These are phyloP conservation scores for Colletotrichum melonis DNA, from an alignment of 2,329 filamentous ascomycete genomes.

Conservation along the genomic window DNA sequence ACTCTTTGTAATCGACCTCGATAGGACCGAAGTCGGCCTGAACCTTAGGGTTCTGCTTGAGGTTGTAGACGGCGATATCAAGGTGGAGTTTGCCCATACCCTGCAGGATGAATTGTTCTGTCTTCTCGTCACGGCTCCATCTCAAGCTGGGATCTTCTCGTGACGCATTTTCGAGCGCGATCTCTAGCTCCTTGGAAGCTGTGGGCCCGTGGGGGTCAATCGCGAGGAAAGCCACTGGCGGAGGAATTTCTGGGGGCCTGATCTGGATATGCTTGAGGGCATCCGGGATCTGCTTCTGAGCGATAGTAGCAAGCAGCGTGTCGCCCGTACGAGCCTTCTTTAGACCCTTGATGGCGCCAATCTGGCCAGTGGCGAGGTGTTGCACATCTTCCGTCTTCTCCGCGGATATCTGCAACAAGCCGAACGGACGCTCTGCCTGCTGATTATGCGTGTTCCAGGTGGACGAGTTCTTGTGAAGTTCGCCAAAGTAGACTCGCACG, in stretches of 20 bases:
- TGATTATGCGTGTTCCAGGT: slow-evolving; percentile 91
- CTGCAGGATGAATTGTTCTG: slow-evolving; percentile 90
- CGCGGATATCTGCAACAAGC: slow-evolving; percentile 90
- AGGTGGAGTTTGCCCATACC: slow-evolving; percentile 98
- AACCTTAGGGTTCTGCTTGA: slow-evolving; percentile 90
- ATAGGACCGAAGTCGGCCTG: slow-evolving; percentile 90
- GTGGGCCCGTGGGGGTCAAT: slow-evolving; percentile 83
- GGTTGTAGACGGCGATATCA: slow-evolving; percentile 89
- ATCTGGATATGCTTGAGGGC: slow-evolving; percentile 82
- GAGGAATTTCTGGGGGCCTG: slow-evolving; percentile 87
- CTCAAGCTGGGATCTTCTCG: slow-evolving; percentile 94
- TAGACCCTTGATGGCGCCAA: slow-evolving; percentile 90
- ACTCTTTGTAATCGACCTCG: slow-evolving; percentile 95
- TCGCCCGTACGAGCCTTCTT: slow-evolving; percentile 95
- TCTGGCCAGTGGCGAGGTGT: slow-evolving; percentile 85
- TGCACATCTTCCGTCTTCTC: slow-evolving; percentile 87
- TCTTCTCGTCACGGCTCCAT: slow-evolving; percentile 86
- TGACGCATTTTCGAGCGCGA: slow-evolving; percentile 80
- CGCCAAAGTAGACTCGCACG: slow-evolving; percentile 90
- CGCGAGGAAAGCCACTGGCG: slow-evolving; percentile 96
- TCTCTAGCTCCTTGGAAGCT: slow-evolving; percentile 83
- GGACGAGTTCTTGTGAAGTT: slow-evolving; percentile 76
- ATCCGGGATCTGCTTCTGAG: slow-evolving; percentile 70
- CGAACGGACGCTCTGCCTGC: slow-evolving; percentile 81
- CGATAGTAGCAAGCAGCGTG: slow-evolving; percentile 82